Evolutionary conservation across 164 flowering plant genomes (phyloP).

Genomic region (Stephania cephalantha): DNA sequence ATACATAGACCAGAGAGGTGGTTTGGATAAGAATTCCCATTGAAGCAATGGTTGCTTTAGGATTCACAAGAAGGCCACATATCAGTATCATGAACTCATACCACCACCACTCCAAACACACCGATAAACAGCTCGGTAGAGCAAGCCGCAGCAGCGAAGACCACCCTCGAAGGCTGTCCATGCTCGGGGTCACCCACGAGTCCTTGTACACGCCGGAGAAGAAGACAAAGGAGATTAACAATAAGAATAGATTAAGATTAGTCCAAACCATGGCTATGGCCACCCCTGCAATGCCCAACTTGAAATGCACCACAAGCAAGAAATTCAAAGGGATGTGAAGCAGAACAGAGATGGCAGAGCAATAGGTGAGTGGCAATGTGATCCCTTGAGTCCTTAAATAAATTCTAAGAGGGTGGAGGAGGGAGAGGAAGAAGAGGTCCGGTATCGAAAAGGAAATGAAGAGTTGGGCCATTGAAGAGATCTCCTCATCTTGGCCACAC

Average conservation of each 20-base stretch:
- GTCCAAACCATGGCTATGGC: constrained; percentile 88
- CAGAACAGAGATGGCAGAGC: constrained; percentile 72
- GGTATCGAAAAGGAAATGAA: constrained; percentile 81
- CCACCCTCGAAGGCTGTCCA: constrained; percentile 82
- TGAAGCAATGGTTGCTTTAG: constrained; percentile 79
- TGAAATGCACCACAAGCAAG: constrained; percentile 60
- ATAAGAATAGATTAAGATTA: constrained; percentile 57
- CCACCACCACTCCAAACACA: constrained; percentile 99
- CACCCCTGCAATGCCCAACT: constrained; percentile 81
- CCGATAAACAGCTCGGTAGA: constrained; percentile 74
- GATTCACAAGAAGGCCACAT: constrained; percentile 73
- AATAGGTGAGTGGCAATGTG: constrained; percentile 72
- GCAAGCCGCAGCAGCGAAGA: constrained; percentile 64
- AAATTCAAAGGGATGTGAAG: constrained; percentile 79
- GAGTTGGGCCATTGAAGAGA: constrained; percentile 57
- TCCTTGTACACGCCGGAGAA: constrained; percentile 67
- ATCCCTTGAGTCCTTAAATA: constrained; percentile 75
- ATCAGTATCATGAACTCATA: constrained; percentile 87
- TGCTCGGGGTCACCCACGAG: constrained; percentile 77
- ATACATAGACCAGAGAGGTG: constrained; percentile 80
- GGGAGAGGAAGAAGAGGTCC: constrained; percentile 76
- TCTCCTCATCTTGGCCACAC: constrained; percentile 75
- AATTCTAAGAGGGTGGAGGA: constrained; percentile 84
- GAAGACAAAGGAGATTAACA: constrained; percentile 42
- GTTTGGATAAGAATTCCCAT: constrained; percentile 95